A percentile compares a stretch with the other conserved stretches of the same genome.
These are phyloP conservation scores for Elsinoe arachidis DNA, from an alignment of 2,329 filamentous ascomycete species.

Conservation along the genomic window DNA sequence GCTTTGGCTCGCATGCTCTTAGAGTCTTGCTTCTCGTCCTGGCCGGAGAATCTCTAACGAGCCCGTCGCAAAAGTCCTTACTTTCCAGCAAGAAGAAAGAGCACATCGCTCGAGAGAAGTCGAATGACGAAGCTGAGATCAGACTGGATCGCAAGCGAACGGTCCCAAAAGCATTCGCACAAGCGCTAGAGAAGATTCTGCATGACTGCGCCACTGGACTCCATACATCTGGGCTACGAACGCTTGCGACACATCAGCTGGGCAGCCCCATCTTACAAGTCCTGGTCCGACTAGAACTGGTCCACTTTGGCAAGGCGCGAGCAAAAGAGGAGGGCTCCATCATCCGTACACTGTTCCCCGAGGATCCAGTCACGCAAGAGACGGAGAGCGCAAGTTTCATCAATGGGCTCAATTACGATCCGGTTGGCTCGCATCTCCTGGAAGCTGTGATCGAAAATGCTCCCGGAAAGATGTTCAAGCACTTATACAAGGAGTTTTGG, in stretches of 20 bases:
- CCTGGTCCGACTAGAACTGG: conserved; percentile 76
- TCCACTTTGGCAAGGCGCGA: conserved; percentile 59
- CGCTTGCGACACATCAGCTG: conserved; percentile 78
- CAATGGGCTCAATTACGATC: conserved; percentile 79
- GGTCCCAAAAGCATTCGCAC: conserved; percentile 70
- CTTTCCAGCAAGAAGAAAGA: conserved; percentile 91
- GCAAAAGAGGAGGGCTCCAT: conserved; percentile 59
- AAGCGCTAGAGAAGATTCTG: conserved; percentile 74
- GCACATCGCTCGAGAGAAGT: conserved; percentile 54
- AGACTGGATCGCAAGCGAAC: conserved; percentile 32
- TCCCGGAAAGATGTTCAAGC: conserved; percentile 85
- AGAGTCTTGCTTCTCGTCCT: conserved; percentile 79
- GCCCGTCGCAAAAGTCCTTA: conserved; percentile 59
- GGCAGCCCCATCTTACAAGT: conserved; percentile 92
- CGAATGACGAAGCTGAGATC: conserved; percentile 36
- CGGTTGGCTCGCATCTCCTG: conserved; percentile 79
- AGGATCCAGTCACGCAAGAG: conserved; percentile 64
- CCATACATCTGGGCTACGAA: conserved; percentile 69
- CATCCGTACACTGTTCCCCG: conserved; percentile 69
- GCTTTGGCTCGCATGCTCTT: conserved; percentile 83
- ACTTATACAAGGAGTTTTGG: conserved; percentile 71
- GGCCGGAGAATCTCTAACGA: conserved; percentile 70
- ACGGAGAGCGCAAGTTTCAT: conserved; percentile 72
- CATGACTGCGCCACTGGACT: conserved; percentile 64
- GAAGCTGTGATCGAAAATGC: conserved; percentile 75